phyloP scores from a whole-genome alignment of 176 grass and related monocot genomes.

The Paspalum vaginatum region DNA sequence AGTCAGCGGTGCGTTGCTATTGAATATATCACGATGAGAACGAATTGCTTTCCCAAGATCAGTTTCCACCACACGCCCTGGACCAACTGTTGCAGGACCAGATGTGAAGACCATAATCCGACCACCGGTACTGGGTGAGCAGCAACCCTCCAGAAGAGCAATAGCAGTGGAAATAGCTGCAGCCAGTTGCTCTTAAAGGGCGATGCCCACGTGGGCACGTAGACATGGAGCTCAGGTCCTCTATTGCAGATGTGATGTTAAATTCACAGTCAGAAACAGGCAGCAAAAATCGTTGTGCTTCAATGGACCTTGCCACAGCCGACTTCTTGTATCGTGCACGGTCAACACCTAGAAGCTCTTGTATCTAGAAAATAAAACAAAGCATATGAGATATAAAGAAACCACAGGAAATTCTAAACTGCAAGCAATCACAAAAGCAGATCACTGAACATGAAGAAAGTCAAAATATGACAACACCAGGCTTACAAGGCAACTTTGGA shows the following conservation, averaged over 20 bases:
- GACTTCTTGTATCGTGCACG: conserved; percentile 56
- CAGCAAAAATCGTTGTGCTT: conserved; percentile 70
- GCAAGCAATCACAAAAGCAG: not conserved
- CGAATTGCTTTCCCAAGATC: conserved; percentile 83
- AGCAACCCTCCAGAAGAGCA: conserved; percentile 90
- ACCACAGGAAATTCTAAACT: conserved; percentile 3
- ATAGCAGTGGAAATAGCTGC: conserved; percentile 83
- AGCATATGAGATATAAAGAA: conserved; percentile 22
- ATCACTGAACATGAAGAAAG: not conserved
- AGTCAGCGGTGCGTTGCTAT: conserved; percentile 52
- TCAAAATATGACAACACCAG: not conserved
- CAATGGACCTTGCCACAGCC: conserved; percentile 41
- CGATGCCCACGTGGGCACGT: conserved; percentile 58
- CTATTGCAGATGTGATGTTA: conserved; percentile 80
- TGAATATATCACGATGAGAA: conserved; percentile 89
- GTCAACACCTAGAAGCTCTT: conserved; percentile 70
- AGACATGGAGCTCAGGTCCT: conserved; percentile 68
- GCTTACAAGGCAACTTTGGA: not conserved
- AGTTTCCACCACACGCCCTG: conserved; percentile 78
- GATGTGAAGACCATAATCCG: conserved; percentile 91
- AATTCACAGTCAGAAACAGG: conserved; percentile 97
- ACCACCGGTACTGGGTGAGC: conserved; percentile 60
- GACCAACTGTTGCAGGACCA: conserved; percentile 85
- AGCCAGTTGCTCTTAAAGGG: conserved; percentile 64
- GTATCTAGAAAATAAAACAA: conserved; percentile 68